Base-by-base conservation (phyloP, 257 asterid species). In the Petunia secreta region DNA sequence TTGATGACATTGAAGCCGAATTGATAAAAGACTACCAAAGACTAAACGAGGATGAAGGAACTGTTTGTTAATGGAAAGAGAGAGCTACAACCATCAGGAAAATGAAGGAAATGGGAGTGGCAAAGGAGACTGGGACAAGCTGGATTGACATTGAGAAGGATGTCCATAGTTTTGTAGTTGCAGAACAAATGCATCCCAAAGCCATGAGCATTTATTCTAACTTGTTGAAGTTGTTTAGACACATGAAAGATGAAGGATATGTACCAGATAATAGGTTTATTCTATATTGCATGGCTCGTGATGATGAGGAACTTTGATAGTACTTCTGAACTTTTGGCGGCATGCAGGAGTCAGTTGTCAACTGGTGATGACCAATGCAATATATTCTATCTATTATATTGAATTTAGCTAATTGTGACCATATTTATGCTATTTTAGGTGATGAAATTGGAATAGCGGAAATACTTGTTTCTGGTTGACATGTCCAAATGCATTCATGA, bases 141-240 rank as follows among this genome's bases (percentile, higher is more conserved):
- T 95, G 95, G 93, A 91, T 95, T 69, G 97, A 89, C 89, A 87
- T 91, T 15, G 93, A 88, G 54, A 91, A 84, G 79, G 83, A 84
- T 84, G 81, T 87, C 68, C 93, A 88, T 63, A 83, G 91, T 69
- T 93, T 95, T 63, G 93, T 86, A 2, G 97, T 93, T 80, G 93
- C 92, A 44, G 99, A 93, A 86, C 83, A 86, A 83, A 87, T 82
- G 90, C 97, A 93, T 89, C 88, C 91, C 46, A 85, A 75, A 65
- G 81, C 82, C 52, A 87, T 77, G 43, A 79, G 81, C 85, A 84
- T 90, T 73, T 86, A 87, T 65, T 73, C 16, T 16, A 57, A 81
- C 9, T 69, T 90, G 79, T 44, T 54, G 6, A 75, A 84, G 83
- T 54, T 94, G 88, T 81, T 87, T 79, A 85, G 84, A 80, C 94